Base-by-base conservation (phyloP, 805 yeast genomes). In the Alloascoidea hylecoeti region DNA sequence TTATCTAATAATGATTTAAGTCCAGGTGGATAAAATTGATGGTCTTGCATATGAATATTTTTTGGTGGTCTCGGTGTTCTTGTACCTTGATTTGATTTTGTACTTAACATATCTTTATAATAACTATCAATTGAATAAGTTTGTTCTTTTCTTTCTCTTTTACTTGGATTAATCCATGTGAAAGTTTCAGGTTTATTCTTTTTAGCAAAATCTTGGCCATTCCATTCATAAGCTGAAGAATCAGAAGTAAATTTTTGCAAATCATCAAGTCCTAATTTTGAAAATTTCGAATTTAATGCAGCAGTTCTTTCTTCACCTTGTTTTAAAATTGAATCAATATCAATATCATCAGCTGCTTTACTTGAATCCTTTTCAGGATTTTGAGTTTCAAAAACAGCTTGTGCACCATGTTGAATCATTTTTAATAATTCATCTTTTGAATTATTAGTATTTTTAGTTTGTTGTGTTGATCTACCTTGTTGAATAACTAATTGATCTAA, bases 401-500 rank as follows among this genome's bases (percentile, higher is more conserved):
- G 72, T 0, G 92, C 92, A 51, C 94, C 94, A 55, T 69, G 77
- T 54, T 82, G 89, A 56, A 82, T 82, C 92, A 82, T 81, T 42
- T 75, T 72, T 43, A 82, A 63, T 45, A 82, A 68, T 35, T 81
- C 92, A 49, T 77, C 84, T 49, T 81, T 80, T 3, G 76, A 66
- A 17, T 23, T 23, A 23, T n/a, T n/a, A 23, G n/a, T 23, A 23
- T 23, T 23, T 51, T 83, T 82, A 15, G 56, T 46, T 63, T 5
- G 61, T 65, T 42, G 61, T 63, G 33, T 51, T 55, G 30, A 50
- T 57, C 46, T 44, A 2, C 86, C 86, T 60, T 71, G 52, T 47
- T 76, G 79, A 39, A 79, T 79, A 16, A 85, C 84, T 48, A 83
- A 55, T 49, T 72, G 75, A 47, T 85, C 96, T 41, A 88, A 64